Evolutionary conservation across 2,329 filamentous ascomycete species (phyloP).

Genomic region (Aspergillus eucalypticola): DNA sequence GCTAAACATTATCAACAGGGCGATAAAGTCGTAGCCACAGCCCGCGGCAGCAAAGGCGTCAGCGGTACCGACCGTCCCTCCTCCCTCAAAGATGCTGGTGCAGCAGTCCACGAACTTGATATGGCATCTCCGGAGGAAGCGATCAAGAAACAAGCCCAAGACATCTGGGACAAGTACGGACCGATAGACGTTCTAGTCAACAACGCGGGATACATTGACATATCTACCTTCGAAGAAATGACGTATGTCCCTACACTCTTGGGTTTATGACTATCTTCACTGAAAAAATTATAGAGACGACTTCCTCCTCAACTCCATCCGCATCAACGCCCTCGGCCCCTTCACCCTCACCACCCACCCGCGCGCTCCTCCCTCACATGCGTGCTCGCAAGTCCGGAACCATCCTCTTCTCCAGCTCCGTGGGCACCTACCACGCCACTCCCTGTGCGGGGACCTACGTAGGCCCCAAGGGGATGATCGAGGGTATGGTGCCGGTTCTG

Average conservation of each 20-base stretch:
- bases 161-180: not conserved
- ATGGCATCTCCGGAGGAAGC: not conserved
- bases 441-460: constrained; percentile 34
- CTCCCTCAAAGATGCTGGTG: not conserved
- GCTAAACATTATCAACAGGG: not conserved
- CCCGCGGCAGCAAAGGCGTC: not conserved
- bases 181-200: not conserved
- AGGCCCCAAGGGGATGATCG: constrained; percentile 51
- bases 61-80: not conserved
- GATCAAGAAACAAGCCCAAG: not conserved
- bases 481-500: constrained; percentile 43
- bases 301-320: not conserved
- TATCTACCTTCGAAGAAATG: constrained; percentile 5
- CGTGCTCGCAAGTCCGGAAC: constrained; percentile 35
- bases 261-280: too few relatives aligned
- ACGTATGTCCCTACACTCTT: not conserved
- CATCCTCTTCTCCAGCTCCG: constrained; percentile 46
- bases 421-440: constrained; percentile 40
- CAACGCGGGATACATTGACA: not conserved
- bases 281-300: not conserved
- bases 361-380: constrained; percentile 40
- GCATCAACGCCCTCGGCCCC: constrained; percentile 30
- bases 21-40: not conserved
- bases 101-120: not conserved
- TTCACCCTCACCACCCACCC: constrained; percentile 42